These are phyloP conservation scores for Truncatella angustata DNA, from an alignment of 2,329 filamentous ascomycete species.

Conservation along the genomic window DNA sequence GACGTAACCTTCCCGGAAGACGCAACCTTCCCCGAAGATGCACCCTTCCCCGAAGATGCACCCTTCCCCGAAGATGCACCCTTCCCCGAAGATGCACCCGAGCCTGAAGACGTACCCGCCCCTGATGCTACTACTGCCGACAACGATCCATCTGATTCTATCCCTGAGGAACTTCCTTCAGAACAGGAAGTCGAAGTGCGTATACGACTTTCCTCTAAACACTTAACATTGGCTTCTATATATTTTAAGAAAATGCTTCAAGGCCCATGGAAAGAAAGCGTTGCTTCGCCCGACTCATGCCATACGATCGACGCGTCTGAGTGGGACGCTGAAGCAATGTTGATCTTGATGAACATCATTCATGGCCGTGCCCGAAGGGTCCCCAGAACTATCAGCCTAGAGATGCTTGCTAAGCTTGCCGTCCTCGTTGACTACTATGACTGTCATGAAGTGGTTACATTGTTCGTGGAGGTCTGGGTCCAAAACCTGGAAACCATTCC, in stretches of 20 bases:
- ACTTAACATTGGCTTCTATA: conserved; percentile 16
- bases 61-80: no score
- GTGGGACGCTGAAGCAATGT: conserved; percentile 23
- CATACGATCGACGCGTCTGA: not conserved
- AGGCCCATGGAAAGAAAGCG: conserved; percentile 14
- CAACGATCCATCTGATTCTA: not conserved
- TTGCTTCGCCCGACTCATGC: not conserved
- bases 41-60: not conserved
- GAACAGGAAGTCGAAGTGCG: not conserved
- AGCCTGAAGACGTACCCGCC: not conserved
- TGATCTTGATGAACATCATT: conserved; percentile 21
- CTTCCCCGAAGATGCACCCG: not conserved
- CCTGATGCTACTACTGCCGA: not conserved
- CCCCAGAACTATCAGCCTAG: conserved; percentile 16
- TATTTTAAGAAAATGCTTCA: conserved; percentile 11
- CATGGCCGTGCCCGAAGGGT: conserved; percentile 24
- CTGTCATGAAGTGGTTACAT: conserved; percentile 22
- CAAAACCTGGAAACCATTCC: not conserved
- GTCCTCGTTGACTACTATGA: conserved; percentile 30
- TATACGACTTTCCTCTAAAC: conserved; percentile 15
- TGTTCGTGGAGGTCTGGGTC: conserved; percentile 17
- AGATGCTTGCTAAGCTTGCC: conserved; percentile 25
- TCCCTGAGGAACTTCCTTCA: not conserved
- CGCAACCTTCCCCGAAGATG: not conserved
- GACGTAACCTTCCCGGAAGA: not conserved